Evolutionary conservation across 2,329 filamentous ascomycete genomes (phyloP).

Genomic region (Trichophaea hybrida): DNA sequence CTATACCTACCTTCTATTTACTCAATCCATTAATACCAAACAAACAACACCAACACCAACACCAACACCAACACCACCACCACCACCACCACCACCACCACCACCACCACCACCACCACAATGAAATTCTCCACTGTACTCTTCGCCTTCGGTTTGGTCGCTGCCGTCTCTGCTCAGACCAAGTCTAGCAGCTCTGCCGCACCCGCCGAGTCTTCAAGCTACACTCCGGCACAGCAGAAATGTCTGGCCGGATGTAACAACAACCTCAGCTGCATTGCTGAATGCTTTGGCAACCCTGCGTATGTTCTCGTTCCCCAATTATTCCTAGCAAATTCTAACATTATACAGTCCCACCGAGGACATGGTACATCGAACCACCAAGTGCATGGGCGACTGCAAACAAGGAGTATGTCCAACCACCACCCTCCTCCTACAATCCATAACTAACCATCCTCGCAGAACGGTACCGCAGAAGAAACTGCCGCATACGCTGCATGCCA

Average conservation of each 20-base stretch:
- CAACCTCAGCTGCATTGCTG: not conserved
- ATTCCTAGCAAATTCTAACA: too few relatives aligned
- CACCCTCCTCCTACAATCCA: not conserved
- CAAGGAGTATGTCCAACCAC: not conserved
- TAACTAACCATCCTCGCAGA: not conserved
- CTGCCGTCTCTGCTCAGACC: not conserved
- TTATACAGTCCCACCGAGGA: not conserved
- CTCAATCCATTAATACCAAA: not conserved
- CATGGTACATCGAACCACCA: not conserved
- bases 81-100: too few relatives aligned
- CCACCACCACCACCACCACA: too few relatives aligned
- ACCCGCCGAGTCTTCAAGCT: not conserved
- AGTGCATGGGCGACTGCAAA: not conserved
- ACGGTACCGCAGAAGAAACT: not conserved
- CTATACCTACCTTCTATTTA: not conserved
- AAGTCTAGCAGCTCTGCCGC: not conserved
- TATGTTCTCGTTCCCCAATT: too few relatives aligned
- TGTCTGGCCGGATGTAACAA: not conserved
- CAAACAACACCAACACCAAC: not conserved
- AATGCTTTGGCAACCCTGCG: not conserved
- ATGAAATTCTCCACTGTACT: constrained; percentile 5
- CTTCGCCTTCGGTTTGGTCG: not conserved
- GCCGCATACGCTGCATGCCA: not conserved
- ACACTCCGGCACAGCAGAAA: not conserved
- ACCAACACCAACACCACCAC: too few relatives aligned